Percentiles rank a stretch among this genome's conserved stretches.
phyloP scores from a whole-genome alignment of 495 filamentous ascomycete species.

The Saxispiralis lemnorum region DNA sequence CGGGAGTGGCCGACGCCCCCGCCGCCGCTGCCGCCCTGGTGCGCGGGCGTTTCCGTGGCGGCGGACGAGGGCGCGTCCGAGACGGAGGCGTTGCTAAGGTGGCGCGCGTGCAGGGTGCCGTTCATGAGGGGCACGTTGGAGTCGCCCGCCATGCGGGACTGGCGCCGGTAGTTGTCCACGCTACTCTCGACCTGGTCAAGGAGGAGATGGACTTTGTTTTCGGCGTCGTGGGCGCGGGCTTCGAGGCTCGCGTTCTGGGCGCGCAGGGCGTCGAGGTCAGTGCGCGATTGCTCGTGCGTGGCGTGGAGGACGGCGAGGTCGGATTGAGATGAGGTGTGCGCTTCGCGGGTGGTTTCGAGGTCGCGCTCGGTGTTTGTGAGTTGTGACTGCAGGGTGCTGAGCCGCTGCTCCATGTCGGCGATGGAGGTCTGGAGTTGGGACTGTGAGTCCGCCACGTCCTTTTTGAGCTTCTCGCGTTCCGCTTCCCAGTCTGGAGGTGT shows the following conservation, averaged over 20 bases:
- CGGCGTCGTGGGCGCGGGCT: slow-evolving; percentile 66
- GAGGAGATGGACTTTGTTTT: slow-evolving; percentile 78
- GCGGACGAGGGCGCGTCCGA: slow-evolving; percentile 5
- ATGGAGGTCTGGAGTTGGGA: slow-evolving; percentile 46
- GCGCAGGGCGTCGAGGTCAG: slow-evolving; percentile 63
- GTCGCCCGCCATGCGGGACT: slow-evolving; percentile 32
- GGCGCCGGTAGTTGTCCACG: slow-evolving; percentile 86
- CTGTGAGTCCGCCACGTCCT: slow-evolving; percentile 50
- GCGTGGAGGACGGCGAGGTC: slow-evolving; percentile 33
- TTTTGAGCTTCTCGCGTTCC: slow-evolving; percentile 50
- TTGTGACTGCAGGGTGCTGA: slow-evolving; percentile 47
- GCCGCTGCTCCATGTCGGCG: slow-evolving; percentile 49
- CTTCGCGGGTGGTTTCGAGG: slow-evolving; percentile 42
- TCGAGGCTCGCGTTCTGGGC: slow-evolving; percentile 66
- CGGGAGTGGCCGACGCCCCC: neutral
- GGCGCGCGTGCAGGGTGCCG: slow-evolving; percentile 21
- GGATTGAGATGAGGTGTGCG: slow-evolving; percentile 38
- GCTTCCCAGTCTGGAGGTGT: slow-evolving; percentile 50
- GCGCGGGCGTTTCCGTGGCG: neutral
- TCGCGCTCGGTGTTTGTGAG: slow-evolving; percentile 46
- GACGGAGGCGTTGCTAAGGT: slow-evolving; percentile 23
- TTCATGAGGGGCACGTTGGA: slow-evolving; percentile 20
- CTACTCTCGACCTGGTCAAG: slow-evolving; percentile 86
- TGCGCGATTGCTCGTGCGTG: slow-evolving; percentile 36
- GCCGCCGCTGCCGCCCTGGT: neutral